phyloP scores from a whole-genome alignment of 768 basidiomycete species.

The Suillus discolor region DNA sequence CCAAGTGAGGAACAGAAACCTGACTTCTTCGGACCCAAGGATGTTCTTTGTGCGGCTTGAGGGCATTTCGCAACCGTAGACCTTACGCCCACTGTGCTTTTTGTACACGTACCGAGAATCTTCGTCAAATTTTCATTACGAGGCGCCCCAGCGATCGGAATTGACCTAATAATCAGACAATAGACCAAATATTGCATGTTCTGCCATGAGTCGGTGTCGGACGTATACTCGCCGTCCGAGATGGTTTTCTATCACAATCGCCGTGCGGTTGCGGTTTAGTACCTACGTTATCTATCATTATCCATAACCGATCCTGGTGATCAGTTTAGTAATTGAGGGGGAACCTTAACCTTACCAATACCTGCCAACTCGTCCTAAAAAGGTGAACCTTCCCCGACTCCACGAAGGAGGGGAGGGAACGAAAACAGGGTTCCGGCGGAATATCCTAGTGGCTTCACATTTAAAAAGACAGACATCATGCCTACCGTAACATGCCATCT shows the following conservation, averaged over 20 bases:
- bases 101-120: neutral
- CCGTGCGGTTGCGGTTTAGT: neutral
- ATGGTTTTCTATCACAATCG: neutral
- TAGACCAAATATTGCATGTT: neutral
- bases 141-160: neutral
- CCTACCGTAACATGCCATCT: neutral
- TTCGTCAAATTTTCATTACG: neutral
- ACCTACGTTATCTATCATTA: too few relatives aligned
- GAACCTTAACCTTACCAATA: neutral
- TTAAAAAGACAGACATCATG: neutral
- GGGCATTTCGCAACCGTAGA: too few relatives aligned
- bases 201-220: neutral
- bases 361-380: neutral
- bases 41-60: neutral
- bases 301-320: too few relatives aligned
- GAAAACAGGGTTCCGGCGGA: neutral
- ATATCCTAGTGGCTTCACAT: neutral
- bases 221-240: neutral
- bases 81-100: neutral
- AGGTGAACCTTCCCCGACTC: too few relatives aligned
- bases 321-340: neutral
- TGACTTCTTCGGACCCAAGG: neutral
- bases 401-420: too few relatives aligned
- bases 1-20: neutral
- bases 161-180: neutral